Evolutionary conservation across 768 basidiomycete species (phyloP).

Genomic region (Epithele typhae): DNA sequence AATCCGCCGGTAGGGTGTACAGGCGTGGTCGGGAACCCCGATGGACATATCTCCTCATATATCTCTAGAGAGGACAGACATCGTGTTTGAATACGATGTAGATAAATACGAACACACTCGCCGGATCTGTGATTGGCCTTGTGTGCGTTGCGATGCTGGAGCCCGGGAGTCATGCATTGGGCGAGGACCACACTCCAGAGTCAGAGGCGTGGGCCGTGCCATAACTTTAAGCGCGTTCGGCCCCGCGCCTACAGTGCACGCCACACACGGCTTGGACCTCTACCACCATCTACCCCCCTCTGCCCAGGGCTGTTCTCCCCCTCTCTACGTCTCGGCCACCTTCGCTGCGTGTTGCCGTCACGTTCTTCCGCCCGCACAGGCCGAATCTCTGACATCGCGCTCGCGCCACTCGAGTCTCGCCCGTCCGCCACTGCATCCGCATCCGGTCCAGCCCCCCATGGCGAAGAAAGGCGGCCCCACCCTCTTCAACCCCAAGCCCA

Average conservation of each 20-base stretch:
- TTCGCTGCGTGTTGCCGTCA: slow-evolving; percentile 5
- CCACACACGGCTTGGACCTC: slow-evolving; percentile 30
- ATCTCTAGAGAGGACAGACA: slow-evolving; percentile 14
- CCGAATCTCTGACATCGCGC: background rate
- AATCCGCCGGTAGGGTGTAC: background rate
- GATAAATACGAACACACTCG: slow-evolving; percentile 5
- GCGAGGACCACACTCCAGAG: no score
- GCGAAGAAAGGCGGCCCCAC: slow-evolving; percentile 13
- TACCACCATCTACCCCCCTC: slow-evolving; percentile 35
- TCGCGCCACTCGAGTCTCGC: no score
- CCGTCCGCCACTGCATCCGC: background rate
- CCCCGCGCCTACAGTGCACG: slow-evolving; percentile 14
- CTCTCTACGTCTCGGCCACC: slow-evolving; percentile 3
- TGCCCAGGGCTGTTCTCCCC: background rate
- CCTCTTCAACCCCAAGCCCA: slow-evolving; percentile 65
- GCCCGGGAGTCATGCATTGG: no score
- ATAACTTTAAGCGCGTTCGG: slow-evolving; percentile 11
- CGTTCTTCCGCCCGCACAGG: background rate
- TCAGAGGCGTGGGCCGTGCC: no score
- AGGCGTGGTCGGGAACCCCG: background rate
- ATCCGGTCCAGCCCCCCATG: slow-evolving; percentile 1
- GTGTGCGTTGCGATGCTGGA: no score
- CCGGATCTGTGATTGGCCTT: no score
- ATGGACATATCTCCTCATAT: slow-evolving; percentile 14
- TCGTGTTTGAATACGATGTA: slow-evolving; percentile 11